phyloP scores from a whole-genome alignment of 2,329 filamentous ascomycete species.

The Rutstroemia sp. region DNA sequence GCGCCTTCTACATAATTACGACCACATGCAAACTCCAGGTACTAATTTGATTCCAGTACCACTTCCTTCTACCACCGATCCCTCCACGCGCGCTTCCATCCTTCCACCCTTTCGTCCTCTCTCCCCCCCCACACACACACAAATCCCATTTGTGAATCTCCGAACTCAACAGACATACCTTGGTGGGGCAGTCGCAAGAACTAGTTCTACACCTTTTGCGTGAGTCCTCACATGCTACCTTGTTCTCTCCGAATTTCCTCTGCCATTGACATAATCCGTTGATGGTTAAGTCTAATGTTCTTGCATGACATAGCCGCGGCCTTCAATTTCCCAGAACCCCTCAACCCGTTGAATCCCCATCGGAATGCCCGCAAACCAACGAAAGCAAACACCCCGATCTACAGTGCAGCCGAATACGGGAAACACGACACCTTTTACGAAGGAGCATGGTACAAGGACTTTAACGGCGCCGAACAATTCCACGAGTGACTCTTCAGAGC shows the following conservation, averaged over 20 bases:
- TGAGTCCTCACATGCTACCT: slow-evolving; percentile 2
- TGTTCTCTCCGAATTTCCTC: neutral
- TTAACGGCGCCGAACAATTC: slow-evolving; percentile 55
- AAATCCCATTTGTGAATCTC: slow-evolving; percentile 10
- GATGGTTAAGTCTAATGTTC: slow-evolving; percentile 1
- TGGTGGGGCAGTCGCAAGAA: slow-evolving; percentile 26
- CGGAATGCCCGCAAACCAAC: slow-evolving; percentile 46
- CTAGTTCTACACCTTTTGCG: slow-evolving; percentile 7
- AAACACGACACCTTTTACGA: slow-evolving; percentile 53
- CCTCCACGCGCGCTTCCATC: neutral
- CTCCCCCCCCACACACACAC: neutral
- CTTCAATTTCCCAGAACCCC: neutral
- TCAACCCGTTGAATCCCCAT: slow-evolving; percentile 10
- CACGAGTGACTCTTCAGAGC: slow-evolving; percentile 43
- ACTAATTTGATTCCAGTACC: too few relatives aligned
- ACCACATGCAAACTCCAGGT: too few relatives aligned
- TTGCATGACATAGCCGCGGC: neutral
- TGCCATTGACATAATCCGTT: slow-evolving; percentile 1
- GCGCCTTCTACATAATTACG: neutral
- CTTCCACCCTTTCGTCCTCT: neutral
- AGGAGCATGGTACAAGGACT: slow-evolving; percentile 63
- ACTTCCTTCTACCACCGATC: neutral
- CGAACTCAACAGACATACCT: slow-evolving; percentile 19
- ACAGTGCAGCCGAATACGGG: slow-evolving; percentile 46
- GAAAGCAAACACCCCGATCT: slow-evolving; percentile 40